Base-by-base conservation (phyloP, 2,329 filamentous ascomycete species). In the Raffaelea deltoideospora region DNA sequence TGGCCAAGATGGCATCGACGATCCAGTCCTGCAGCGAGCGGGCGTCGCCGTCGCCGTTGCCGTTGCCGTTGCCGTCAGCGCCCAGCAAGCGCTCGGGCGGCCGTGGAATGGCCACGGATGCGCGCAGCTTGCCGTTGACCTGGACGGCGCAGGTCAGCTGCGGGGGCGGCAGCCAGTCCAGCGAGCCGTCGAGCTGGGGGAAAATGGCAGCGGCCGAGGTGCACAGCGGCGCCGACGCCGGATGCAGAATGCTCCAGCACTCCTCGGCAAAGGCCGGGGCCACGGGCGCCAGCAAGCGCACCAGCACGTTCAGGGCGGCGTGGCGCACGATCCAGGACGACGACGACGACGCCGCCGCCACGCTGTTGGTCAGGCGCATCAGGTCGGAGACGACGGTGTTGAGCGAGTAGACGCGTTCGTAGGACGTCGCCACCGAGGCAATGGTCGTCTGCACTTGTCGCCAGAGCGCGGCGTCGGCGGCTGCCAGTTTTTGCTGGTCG, bases 321-420 rank as follows among this genome's bases (percentile, higher is more conserved):
- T 61, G 56, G 50, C 58, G 60, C 45, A 81, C 50, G 5, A 56
- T 35, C 4, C 51, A 47, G 27, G 63, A 59, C 6, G 60, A 59
- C 3, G 24, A 9, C 20, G 29, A 32, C 1, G 54, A 44, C 13
- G 64, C 57, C 4, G 66, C 65, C 23, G 65, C 53, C 13, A 86
- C 58, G 1, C 63, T 56, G 52, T 93, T 93, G 4, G 83, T 87
- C 14, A 93, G 64, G 30, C 71, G 74, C 68, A 85, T 94, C 13
- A 94, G 64, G 49, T 88, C 79, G 2, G 83, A 90, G 15, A 93
- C 69, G 9, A 83, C 67, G 0, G 84, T 92, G 58, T 93, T 94
- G 37, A 94, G 65, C 1, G 79, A 68, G 52, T 86, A 81, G 1
- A 85, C 75, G 35, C 71, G 68, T 18, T 76, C 66, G 49, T 86